phyloP scores from a whole-genome alignment of 495 filamentous ascomycete genomes.

The Apodospora peruviana region DNA sequence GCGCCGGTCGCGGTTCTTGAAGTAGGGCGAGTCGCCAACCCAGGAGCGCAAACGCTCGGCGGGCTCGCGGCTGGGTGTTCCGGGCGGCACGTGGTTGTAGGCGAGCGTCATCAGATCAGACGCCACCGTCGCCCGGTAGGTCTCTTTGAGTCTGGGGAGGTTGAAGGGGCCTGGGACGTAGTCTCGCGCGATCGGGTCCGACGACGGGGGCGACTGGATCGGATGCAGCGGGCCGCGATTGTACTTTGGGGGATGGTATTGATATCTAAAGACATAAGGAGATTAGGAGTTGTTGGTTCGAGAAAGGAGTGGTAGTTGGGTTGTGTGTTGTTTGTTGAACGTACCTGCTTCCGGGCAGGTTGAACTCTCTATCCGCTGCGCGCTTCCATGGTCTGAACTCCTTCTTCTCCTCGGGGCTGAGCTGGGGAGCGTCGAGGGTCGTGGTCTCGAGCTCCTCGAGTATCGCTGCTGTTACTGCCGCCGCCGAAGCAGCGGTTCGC shows the following conservation, averaged over 20 bases:
- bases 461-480: slow-evolving; percentile 6
- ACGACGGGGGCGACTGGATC: slow-evolving; percentile 74
- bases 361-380: slow-evolving; percentile 33
- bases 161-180: slow-evolving; percentile 94
- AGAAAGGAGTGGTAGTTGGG: too few relatives aligned
- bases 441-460: slow-evolving; percentile 37
- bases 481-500: neutral
- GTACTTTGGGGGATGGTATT: slow-evolving; percentile 88
- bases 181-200: slow-evolving; percentile 78
- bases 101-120: slow-evolving; percentile 86
- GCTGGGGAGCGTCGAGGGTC: slow-evolving; percentile 24
- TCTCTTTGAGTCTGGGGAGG: slow-evolving; percentile 81
- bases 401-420: slow-evolving; percentile 27
- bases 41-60: slow-evolving; percentile 72
- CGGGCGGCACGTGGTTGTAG: slow-evolving; percentile 75
- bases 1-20: slow-evolving; percentile 80
- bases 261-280: slow-evolving; percentile 73
- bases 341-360: slow-evolving; percentile 35
- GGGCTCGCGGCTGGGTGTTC: slow-evolving; percentile 55
- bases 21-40: slow-evolving; percentile 88
- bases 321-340: too few relatives aligned
- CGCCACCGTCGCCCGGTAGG: slow-evolving; percentile 77
- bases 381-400: slow-evolving; percentile 37
- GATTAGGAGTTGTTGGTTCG: too few relatives aligned
- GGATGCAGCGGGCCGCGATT: slow-evolving; percentile 91